Percentiles rank a stretch among this genome's conserved stretches.
These are phyloP conservation scores for Flaveria ramosissima DNA, from an alignment of 129 eudicot species.

Conservation along the genomic window DNA sequence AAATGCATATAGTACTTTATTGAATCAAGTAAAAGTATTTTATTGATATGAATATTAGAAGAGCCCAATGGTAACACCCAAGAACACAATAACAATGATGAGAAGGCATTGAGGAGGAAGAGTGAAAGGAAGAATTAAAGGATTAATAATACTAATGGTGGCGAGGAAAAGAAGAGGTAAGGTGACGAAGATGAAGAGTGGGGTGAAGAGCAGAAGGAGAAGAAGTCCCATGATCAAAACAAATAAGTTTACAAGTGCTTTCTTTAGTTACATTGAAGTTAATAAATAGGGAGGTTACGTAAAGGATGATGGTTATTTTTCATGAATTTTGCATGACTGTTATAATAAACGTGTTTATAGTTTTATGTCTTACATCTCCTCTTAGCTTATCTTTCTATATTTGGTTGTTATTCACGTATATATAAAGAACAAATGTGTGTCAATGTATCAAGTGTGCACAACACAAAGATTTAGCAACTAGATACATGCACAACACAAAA, in stretches of 20 bases:
- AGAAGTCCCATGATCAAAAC: neutral
- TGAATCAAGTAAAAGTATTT: neutral
- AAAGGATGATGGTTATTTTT: too few relatives aligned
- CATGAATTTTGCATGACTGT: too few relatives aligned
- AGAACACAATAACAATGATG: neutral
- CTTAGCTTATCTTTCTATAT: neutral
- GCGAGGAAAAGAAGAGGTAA: neutral
- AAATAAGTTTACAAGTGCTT: neutral
- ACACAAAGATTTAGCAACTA: neutral
- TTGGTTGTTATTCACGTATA: neutral
- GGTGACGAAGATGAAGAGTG: neutral
- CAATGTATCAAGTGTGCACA: neutral
- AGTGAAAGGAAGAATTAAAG: neutral
- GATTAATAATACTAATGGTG: neutral
- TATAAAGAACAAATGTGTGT: neutral
- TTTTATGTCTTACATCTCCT: neutral
- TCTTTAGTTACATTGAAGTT: neutral
- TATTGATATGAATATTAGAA: neutral
- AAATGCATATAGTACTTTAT: neutral
- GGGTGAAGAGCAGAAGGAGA: neutral
- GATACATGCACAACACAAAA: too few relatives aligned
- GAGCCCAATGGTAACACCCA: neutral
- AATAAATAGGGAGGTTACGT: neutral
- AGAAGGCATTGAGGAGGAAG: neutral
- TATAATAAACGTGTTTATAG: neutral